A percentile compares a stretch with the other conserved stretches of the same genome.
Conservation (phyloP, 495 filamentous ascomycete genomes). For the Haplographium delicatum region DNA sequence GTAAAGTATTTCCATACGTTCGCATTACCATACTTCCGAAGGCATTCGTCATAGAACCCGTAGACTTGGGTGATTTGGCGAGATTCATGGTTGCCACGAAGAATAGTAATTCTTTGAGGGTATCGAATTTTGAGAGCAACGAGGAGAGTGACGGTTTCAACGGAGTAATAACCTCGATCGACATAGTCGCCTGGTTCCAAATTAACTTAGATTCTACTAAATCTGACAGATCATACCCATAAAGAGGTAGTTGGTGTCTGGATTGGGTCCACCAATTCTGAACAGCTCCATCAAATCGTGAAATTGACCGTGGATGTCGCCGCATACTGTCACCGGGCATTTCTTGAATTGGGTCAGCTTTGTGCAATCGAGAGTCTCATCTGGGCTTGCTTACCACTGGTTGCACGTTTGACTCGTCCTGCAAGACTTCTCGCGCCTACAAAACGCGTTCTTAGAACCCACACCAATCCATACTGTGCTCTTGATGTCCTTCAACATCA, state of each 20-base stretch:
- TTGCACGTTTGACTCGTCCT: constrained; percentile 97
- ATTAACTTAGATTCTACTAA: constrained; percentile 2
- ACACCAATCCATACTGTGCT: constrained; percentile 7
- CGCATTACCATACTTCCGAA: constrained; percentile 96
- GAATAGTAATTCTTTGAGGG: constrained; percentile 92
- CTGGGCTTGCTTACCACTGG: constrained; percentile 72
- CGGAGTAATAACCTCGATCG: constrained; percentile 94
- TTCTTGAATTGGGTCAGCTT: constrained; percentile 50
- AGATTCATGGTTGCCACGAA: constrained; percentile 95
- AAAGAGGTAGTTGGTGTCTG: constrained; percentile 92
- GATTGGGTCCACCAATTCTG: constrained; percentile 85
- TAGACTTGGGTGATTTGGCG: constrained; percentile 97
- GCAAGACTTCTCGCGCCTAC: constrained; percentile 90
- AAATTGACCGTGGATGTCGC: constrained; percentile 91
- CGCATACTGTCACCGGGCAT: constrained; percentile 91
- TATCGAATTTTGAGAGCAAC: constrained; percentile 95
- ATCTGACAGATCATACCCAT: constrained; percentile 57
- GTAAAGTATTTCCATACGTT: constrained; percentile 99
- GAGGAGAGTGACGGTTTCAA: constrained; percentile 91
- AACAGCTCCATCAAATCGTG: constrained; percentile 94
- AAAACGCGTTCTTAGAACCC: constrained; percentile 13
- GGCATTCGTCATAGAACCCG: constrained; percentile 96
- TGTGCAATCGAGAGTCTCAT: background rate
- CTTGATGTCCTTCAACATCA: background rate
- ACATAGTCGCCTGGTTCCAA: constrained; percentile 76